phyloP scores from a whole-genome alignment of 2,329 filamentous ascomycete species.

The Ceratocystiopsis minuta region DNA sequence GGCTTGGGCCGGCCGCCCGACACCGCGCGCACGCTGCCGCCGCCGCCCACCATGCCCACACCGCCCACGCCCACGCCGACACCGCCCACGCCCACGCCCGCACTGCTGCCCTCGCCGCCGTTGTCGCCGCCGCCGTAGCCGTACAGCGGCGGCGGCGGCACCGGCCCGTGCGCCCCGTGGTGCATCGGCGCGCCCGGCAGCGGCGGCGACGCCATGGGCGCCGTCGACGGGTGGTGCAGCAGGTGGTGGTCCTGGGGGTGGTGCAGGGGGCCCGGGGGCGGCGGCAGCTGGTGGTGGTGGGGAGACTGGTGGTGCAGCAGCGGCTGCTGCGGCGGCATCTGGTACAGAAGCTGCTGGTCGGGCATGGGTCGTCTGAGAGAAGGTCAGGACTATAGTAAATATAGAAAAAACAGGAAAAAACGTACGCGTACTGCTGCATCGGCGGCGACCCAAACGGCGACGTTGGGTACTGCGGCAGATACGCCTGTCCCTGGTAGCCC shows the following conservation, averaged over 20 bases:
- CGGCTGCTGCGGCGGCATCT: constrained; percentile 10
- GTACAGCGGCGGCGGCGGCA: background rate
- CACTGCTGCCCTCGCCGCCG: background rate
- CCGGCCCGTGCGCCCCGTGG: background rate
- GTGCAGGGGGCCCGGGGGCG: constrained; percentile 3
- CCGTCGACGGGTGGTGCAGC: background rate
- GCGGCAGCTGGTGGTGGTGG: constrained; percentile 4
- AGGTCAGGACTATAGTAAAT: background rate
- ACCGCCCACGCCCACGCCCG: background rate
- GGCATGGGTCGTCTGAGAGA: background rate
- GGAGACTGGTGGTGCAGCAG: constrained; percentile 1
- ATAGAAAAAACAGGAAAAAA: background rate
- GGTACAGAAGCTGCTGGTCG: constrained; percentile 15
- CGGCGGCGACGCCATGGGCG: too few species aligned
- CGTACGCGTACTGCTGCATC: constrained; percentile 15
- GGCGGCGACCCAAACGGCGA: background rate
- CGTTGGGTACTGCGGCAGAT: constrained; percentile 15
- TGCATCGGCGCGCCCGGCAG: too few species aligned
- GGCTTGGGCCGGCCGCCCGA: constrained; percentile 65
- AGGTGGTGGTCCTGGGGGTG: background rate
- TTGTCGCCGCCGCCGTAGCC: background rate
- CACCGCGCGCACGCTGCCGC: constrained; percentile 41
- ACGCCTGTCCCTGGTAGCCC: constrained; percentile 17
- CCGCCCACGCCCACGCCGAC: background rate
- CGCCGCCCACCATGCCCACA: background rate